Percentiles rank a stretch among this genome's conserved stretches.
phyloP scores from a whole-genome alignment of 1,284 basidiomycete genomes.

The Ceratobasidium sp. region DNA sequence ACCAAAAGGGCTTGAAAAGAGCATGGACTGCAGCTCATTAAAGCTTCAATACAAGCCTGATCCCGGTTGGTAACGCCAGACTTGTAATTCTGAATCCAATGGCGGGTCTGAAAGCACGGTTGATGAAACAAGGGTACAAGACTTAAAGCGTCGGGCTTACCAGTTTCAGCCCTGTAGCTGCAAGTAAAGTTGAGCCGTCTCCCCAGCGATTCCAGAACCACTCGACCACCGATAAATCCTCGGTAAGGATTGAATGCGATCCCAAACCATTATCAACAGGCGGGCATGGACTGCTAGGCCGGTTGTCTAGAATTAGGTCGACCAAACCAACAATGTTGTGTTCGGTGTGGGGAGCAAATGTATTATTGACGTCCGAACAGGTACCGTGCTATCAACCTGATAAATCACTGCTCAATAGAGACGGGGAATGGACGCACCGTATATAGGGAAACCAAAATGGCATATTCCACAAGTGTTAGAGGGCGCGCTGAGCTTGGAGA shows the following conservation, averaged over 20 bases:
- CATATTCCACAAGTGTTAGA: conserved; percentile 16
- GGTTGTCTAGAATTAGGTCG: neutral
- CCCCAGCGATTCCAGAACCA: conserved; percentile 44
- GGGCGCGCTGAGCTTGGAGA: conserved; percentile 4
- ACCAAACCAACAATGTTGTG: conserved; percentile 8
- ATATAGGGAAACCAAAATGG: conserved; percentile 20
- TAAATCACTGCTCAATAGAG: neutral
- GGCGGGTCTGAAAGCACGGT: conserved; percentile 11
- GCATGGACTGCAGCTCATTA: neutral
- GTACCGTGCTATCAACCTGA: neutral
- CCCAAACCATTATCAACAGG: neutral
- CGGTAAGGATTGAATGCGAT: neutral
- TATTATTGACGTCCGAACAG: neutral
- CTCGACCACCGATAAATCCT: conserved; percentile 12
- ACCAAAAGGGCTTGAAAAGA: conserved; percentile 41
- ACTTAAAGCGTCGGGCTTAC: neutral
- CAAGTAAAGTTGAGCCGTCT: conserved; percentile 40
- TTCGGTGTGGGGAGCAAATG: conserved; percentile 25
- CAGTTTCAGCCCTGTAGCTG: conserved; percentile 20
- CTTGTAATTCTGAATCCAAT: conserved; percentile 25
- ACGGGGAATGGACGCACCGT: neutral
- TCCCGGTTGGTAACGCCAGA: neutral
- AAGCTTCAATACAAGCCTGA: conserved; percentile 11
- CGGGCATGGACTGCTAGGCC: neutral
- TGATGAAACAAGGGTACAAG: neutral